These are phyloP conservation scores for Didymella lethalis DNA, from an alignment of 2,329 filamentous ascomycete species.

Conservation along the genomic window DNA sequence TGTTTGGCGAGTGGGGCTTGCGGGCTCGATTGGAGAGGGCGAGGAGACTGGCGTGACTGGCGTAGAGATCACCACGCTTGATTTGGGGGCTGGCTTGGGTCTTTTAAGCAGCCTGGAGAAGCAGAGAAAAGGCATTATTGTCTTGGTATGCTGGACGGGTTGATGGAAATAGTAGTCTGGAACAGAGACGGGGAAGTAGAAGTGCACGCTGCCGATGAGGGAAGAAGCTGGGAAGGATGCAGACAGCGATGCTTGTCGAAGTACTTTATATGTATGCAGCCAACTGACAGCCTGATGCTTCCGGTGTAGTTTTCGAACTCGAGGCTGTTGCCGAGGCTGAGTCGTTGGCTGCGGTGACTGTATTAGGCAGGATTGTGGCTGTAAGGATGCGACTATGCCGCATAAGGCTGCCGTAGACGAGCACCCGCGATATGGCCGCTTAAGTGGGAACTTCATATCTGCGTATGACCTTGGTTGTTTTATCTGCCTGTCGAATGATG, in stretches of 20 bases:
- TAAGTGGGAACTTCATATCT: conserved; percentile 3
- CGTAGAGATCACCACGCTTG: neutral
- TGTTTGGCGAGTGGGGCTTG: neutral
- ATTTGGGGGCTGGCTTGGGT: neutral
- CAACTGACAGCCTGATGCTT: neutral
- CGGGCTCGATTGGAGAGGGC: neutral
- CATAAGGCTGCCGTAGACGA: conserved; percentile 14
- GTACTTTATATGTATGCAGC: neutral
- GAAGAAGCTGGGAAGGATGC: neutral
- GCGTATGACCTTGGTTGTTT: neutral
- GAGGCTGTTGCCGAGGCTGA: conserved; percentile 11
- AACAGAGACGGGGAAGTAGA: neutral
- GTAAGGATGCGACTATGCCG: conserved; percentile 12
- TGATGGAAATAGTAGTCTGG: too few relatives aligned
- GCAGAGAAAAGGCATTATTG: neutral
- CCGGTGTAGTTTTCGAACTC: conserved; percentile 1
- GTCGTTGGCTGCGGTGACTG: conserved; percentile 16
- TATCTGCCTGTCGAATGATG: neutral
- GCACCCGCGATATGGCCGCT: conserved; percentile 7
- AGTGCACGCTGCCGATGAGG: too few relatives aligned
- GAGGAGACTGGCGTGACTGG: neutral
- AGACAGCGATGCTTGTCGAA: neutral
- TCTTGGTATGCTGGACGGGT: neutral
- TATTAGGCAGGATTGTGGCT: conserved; percentile 15
- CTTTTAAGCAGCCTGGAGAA: neutral